These are phyloP conservation scores for Aspergillus pseudotamarii DNA, from an alignment of 2,329 filamentous ascomycete genomes.

Conservation along the genomic window DNA sequence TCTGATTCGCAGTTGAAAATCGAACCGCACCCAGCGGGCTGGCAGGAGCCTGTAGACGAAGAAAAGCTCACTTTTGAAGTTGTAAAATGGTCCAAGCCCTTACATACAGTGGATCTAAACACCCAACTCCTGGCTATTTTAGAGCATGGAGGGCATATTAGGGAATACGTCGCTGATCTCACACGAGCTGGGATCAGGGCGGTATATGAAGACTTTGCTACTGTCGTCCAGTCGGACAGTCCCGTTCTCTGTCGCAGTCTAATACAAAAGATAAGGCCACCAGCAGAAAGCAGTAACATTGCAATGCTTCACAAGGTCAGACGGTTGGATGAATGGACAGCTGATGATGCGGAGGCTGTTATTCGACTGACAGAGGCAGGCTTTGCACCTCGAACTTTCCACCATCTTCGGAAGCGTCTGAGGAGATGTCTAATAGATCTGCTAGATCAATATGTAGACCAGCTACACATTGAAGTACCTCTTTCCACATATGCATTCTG, in stretches of 20 bases:
- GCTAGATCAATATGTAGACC: slow-evolving; percentile 47
- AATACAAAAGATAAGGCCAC: slow-evolving; percentile 36
- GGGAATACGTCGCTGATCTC: slow-evolving; percentile 47
- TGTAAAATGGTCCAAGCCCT: slow-evolving; percentile 49
- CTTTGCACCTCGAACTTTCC: slow-evolving; percentile 48
- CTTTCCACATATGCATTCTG: slow-evolving; percentile 59
- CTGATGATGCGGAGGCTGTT: slow-evolving; percentile 37
- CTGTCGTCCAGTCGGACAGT: slow-evolving; percentile 39
- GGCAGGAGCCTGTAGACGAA: slow-evolving; percentile 35
- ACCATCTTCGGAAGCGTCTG: slow-evolving; percentile 46
- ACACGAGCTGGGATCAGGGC: slow-evolving; percentile 39
- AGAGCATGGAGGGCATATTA: slow-evolving; percentile 53
- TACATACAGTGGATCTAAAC: slow-evolving; percentile 53
- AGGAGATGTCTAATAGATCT: slow-evolving; percentile 42
- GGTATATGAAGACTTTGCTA: slow-evolving; percentile 38
- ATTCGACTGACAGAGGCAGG: slow-evolving; percentile 48
- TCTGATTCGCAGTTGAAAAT: slow-evolving; percentile 62
- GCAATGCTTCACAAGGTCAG: slow-evolving; percentile 24
- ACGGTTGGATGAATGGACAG: slow-evolving; percentile 40
- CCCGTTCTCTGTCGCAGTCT: slow-evolving; percentile 39
- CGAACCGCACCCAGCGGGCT: slow-evolving; percentile 42
- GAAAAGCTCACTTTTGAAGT: slow-evolving; percentile 61
- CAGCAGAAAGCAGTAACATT: slow-evolving; percentile 25
- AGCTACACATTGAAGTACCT: slow-evolving; percentile 52
- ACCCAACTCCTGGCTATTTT: slow-evolving; percentile 60